Evolutionary conservation across 2,329 filamentous ascomycete species (phyloP).

Genomic region (Arthrobotrys musiformis): DNA sequence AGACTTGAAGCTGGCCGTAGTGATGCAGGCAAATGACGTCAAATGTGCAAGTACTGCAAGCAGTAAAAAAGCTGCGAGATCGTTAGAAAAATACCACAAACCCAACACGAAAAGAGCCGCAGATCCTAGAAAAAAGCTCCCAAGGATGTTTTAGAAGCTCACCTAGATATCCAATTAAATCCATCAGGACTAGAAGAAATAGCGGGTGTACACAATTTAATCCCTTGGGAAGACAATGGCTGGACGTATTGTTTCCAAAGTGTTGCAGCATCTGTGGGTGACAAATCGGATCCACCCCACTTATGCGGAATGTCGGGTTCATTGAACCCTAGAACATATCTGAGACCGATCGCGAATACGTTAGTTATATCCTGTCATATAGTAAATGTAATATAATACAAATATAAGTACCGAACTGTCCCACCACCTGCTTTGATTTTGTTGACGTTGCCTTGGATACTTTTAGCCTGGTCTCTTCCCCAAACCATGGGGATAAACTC

Average conservation of each 20-base stretch:
- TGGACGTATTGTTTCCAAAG: slow-evolving; percentile 14
- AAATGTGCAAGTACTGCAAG: slow-evolving; percentile 8
- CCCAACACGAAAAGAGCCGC: background rate
- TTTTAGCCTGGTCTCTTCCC: background rate
- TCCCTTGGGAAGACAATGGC: background rate
- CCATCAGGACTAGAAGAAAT: slow-evolving; percentile 8
- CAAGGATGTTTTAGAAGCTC: background rate
- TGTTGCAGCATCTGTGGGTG: background rate
- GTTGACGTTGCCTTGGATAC: background rate
- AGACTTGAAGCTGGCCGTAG: slow-evolving; percentile 21
- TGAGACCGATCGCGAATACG: background rate
- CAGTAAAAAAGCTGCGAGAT: background rate
- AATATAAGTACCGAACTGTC: background rate
- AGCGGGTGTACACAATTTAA: slow-evolving; percentile 10
- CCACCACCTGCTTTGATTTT: slow-evolving; percentile 13
- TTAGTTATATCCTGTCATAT: background rate
- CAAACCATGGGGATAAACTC: slow-evolving; percentile 30
- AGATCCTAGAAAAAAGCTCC: background rate
- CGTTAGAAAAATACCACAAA: slow-evolving; percentile 2
- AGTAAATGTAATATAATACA: background rate
- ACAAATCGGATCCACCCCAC: slow-evolving; percentile 18
- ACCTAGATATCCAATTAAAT: slow-evolving; percentile 14
- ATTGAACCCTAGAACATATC: slow-evolving; percentile 20
- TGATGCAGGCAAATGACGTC: slow-evolving; percentile 17
- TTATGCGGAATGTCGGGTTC: slow-evolving; percentile 22